A percentile compares a stretch with the other conserved stretches of the same genome.
Evolutionary conservation across 139 green algal species (phyloP).

Genomic region (Astrephomene gubernaculifera): DNA sequence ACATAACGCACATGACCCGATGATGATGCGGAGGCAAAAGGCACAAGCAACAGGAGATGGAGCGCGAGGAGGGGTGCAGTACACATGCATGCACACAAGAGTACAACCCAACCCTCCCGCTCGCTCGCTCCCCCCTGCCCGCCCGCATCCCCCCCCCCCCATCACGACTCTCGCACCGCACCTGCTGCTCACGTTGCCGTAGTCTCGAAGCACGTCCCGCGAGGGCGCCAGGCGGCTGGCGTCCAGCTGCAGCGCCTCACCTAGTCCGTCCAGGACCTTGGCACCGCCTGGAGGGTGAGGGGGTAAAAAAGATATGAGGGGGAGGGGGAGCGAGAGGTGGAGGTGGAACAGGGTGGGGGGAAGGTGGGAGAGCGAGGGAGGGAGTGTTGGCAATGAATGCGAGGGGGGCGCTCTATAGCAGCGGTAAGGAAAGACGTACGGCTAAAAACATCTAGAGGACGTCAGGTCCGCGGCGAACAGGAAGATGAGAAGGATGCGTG

Average conservation of each 20-base stretch:
- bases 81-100: background rate
- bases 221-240: conserved; percentile 57
- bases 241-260: conserved; percentile 63
- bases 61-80: no score
- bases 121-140: no score
- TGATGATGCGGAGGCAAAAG: background rate
- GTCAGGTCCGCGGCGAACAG: no score
- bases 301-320: background rate
- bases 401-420: no score
- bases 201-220: conserved; percentile 51
- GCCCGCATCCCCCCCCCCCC: background rate
- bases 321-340: background rate
- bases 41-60: background rate
- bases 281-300: conserved; percentile 14
- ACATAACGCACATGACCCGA: no score
- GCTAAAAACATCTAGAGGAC: no score
- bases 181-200: conserved; percentile 38
- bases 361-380: no score
- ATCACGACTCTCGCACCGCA: background rate
- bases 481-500: no score
- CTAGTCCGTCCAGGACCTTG: conserved; percentile 68
- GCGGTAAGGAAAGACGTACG: no score
- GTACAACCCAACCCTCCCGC: no score
- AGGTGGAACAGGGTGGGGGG: background rate
- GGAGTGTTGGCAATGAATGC: no score